phyloP scores from a whole-genome alignment of 257 asterid species.

The Capsicum baccatum region DNA sequence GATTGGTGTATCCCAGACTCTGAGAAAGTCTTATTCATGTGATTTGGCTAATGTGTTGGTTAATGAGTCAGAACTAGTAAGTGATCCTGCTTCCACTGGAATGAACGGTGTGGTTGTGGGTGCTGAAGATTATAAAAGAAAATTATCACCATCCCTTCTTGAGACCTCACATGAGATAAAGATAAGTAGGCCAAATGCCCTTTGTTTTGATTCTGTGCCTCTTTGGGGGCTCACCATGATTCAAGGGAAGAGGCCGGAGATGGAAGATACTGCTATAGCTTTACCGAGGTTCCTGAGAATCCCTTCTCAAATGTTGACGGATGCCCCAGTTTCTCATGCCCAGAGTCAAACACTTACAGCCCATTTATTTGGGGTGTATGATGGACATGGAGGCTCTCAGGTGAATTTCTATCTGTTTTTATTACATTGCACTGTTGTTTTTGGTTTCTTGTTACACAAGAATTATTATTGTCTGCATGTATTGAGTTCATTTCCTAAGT shows the following conservation, averaged over 20 bases:
- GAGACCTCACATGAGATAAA: constrained; percentile 57
- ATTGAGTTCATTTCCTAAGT: background rate
- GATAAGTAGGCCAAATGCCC: constrained; percentile 37
- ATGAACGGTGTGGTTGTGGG: constrained; percentile 32
- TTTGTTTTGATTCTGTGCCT: constrained; percentile 51
- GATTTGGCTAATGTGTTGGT: constrained; percentile 37
- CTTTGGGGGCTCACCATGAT: constrained; percentile 80
- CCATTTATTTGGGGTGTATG: constrained; percentile 84
- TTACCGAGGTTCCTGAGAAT: constrained; percentile 60
- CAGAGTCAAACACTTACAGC: constrained; percentile 49
- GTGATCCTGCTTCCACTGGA: constrained; percentile 39
- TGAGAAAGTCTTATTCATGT: constrained; percentile 44
- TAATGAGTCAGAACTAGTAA: constrained; percentile 44
- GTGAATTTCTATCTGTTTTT: constrained; percentile 40
- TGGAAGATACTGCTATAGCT: constrained; percentile 81
- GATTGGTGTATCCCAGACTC: constrained; percentile 36
- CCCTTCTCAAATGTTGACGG: constrained; percentile 65
- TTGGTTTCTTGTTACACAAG: background rate
- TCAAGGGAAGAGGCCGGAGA: constrained; percentile 76
- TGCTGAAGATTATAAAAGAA: constrained; percentile 47
- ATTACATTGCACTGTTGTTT: background rate
- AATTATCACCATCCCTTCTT: constrained; percentile 45
- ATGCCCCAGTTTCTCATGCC: constrained; percentile 41
- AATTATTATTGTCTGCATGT: constrained; percentile 10
- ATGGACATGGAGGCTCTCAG: constrained; percentile 95